A percentile compares a stretch with the other conserved stretches of the same genome.
These are phyloP conservation scores for Pythium insidiosum DNA, from an alignment of 352 stramenopile species.

Conservation along the genomic window DNA sequence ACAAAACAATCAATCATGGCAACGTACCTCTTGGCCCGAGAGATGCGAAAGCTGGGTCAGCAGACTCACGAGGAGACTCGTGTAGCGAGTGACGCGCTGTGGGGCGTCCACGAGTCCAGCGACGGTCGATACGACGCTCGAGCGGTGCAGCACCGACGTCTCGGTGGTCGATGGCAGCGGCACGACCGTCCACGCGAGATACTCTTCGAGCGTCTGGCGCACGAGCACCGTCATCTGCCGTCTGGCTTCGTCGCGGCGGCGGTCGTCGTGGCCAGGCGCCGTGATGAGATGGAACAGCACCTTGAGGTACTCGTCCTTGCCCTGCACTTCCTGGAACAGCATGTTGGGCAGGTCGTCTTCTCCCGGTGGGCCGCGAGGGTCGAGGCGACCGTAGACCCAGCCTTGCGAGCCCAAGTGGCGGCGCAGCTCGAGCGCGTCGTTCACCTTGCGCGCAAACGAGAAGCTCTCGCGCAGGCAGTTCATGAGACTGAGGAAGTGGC, in stretches of 20 bases:
- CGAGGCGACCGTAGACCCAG: slow-evolving; percentile 45
- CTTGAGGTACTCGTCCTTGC: slow-evolving; percentile 70
- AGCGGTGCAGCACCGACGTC: background rate
- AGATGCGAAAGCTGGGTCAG: slow-evolving; percentile 41
- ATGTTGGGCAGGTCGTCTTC: slow-evolving; percentile 53
- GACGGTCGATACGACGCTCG: too few species aligned
- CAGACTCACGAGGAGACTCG: slow-evolving; percentile 39
- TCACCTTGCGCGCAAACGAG: slow-evolving; percentile 62
- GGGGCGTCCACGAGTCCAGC: slow-evolving; percentile 34
- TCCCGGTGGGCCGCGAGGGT: slow-evolving; percentile 15
- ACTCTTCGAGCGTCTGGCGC: slow-evolving; percentile 52
- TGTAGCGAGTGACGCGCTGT: slow-evolving; percentile 49
- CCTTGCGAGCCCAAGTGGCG: slow-evolving; percentile 28
- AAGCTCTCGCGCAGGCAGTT: slow-evolving; percentile 62
- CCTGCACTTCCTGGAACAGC: slow-evolving; percentile 63
- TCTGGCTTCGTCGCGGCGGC: slow-evolving; percentile 51
- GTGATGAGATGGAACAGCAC: slow-evolving; percentile 48
- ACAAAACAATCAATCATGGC: too few species aligned
- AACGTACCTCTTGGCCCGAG: slow-evolving; percentile 47
- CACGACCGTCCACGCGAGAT: slow-evolving; percentile 46
- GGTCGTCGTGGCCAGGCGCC: slow-evolving; percentile 14
- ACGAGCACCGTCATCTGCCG: slow-evolving; percentile 61
- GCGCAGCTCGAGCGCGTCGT: slow-evolving; percentile 50
- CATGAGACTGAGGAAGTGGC: slow-evolving; percentile 39
- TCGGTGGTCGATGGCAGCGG: slow-evolving; percentile 6